Conservation (phyloP, 169 alveolate genomes). For the Eimeria brunetti region DNA sequence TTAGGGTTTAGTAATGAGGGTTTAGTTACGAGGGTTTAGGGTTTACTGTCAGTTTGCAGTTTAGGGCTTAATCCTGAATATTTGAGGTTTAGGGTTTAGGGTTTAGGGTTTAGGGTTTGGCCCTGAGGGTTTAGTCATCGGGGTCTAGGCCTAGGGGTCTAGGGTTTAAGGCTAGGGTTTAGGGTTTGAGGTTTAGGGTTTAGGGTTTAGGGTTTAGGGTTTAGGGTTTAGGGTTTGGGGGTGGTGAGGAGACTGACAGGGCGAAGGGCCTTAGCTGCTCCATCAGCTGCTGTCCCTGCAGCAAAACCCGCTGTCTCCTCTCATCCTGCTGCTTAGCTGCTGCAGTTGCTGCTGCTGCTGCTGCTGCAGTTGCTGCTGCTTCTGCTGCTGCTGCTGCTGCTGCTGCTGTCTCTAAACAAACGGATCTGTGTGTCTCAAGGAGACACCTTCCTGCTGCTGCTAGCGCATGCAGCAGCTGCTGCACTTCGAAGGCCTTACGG, state of each 20-base stretch:
- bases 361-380: neutral
- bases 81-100: no score
- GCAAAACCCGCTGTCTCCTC: neutral
- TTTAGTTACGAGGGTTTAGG: no score
- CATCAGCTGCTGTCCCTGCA: neutral
- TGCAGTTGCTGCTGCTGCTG: slow-evolving; percentile 1
- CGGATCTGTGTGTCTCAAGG: neutral
- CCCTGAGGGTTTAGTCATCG: no score
- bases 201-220: no score
- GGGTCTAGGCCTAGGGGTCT: neutral
- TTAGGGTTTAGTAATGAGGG: neutral
- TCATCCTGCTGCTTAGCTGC: neutral
- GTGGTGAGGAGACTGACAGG: neutral
- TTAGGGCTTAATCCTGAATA: no score
- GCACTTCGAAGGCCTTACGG: neutral
- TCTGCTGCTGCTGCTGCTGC: neutral
- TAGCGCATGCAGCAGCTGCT: neutral
- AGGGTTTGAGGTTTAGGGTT: no score
- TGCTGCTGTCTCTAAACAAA: no score
- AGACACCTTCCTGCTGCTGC: neutral
- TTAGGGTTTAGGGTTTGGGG: neutral
- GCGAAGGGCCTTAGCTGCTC: neutral
- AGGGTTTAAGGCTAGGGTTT: neutral
- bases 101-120: no score
- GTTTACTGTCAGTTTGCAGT: no score